These are phyloP conservation scores for Neurospora sp. DNA, from an alignment of 2,329 filamentous ascomycete genomes.

Conservation along the genomic window DNA sequence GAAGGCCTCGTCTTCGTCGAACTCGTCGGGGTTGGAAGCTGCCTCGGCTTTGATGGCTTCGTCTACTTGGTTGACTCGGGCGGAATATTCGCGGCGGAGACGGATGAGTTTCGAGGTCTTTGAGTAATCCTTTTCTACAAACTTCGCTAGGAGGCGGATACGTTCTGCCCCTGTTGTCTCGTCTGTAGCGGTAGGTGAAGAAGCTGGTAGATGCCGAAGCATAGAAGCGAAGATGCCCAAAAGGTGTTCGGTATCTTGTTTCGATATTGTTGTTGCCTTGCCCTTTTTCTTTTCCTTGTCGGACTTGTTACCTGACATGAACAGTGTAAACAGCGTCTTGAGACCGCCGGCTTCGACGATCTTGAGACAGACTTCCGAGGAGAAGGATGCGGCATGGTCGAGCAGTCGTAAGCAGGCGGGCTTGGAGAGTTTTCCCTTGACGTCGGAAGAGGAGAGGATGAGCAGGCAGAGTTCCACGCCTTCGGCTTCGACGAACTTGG, in stretches of 20 bases:
- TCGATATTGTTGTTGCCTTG: conserved; percentile 35
- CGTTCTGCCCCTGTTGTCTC: conserved; percentile 40
- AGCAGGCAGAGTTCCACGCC: conserved; percentile 85
- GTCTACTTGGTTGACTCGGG: conserved; percentile 52
- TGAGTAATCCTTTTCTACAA: conserved; percentile 87
- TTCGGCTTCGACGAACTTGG: conserved; percentile 78
- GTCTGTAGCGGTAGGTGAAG: conserved; percentile 35
- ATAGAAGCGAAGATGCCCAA: conserved; percentile 77
- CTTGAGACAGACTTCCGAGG: conserved; percentile 54
- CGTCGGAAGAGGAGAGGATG: conserved; percentile 53
- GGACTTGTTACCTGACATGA: conserved; percentile 41
- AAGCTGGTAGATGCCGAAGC: conserved; percentile 66
- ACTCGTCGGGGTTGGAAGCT: conserved; percentile 38
- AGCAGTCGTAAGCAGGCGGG: conserved; percentile 67
- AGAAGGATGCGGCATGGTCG: conserved; percentile 59
- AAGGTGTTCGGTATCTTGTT: conserved; percentile 52
- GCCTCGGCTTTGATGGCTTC: conserved; percentile 52
- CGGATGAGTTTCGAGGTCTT: conserved; percentile 66
- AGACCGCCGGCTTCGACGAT: conserved; percentile 77
- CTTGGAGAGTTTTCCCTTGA: conserved; percentile 74
- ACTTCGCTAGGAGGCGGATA: conserved; percentile 83
- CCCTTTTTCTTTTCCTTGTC: conserved; percentile 71
- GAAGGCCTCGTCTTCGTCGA: conserved; percentile 52
- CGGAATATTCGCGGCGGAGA: conserved; percentile 61
- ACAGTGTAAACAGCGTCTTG: conserved; percentile 75